Conservation (phyloP, 192 early-diverging fungal species). For the Kickxella alabastrina region DNA sequence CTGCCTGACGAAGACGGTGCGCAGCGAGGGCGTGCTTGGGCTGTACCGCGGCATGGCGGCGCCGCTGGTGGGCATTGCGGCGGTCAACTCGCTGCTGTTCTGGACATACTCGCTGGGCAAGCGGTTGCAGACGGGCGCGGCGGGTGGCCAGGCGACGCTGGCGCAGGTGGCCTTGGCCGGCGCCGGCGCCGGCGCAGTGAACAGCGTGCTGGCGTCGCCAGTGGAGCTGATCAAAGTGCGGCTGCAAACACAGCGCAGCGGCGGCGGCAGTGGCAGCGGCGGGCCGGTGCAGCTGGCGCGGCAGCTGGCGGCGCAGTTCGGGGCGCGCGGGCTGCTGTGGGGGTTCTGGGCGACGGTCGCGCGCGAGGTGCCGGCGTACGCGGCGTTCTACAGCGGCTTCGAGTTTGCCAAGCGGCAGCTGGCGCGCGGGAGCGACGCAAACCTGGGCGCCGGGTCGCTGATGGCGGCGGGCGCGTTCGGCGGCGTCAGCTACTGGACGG, state of each 20-base stretch:
- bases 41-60: slow-evolving; percentile 88
- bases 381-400: slow-evolving; percentile 84
- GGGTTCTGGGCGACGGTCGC: slow-evolving; percentile 78
- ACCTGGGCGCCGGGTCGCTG: slow-evolving; percentile 53
- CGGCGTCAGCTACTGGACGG: slow-evolving; percentile 77
- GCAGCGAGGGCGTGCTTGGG: slow-evolving; percentile 71
- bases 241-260: slow-evolving; percentile 82
- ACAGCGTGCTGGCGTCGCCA: slow-evolving; percentile 81
- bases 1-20: slow-evolving; percentile 77
- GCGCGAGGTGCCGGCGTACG: slow-evolving; percentile 78
- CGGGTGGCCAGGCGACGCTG: slow-evolving; percentile 56
- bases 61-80: slow-evolving; percentile 74
- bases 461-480: slow-evolving; percentile 79
- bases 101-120: slow-evolving; percentile 71
- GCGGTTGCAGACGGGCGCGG: slow-evolving; percentile 50
- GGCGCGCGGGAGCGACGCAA: slow-evolving; percentile 44
- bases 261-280: slow-evolving; percentile 19
- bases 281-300: slow-evolving; percentile 68
- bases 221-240: slow-evolving; percentile 93
- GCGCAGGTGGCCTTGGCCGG: slow-evolving; percentile 69
- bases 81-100: slow-evolving; percentile 84
- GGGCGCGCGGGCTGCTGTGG: slow-evolving; percentile 73
- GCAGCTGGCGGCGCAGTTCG: slow-evolving; percentile 63
- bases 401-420: slow-evolving; percentile 72
- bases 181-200: slow-evolving; percentile 80